phyloP scores from a whole-genome alignment of 192 early-diverging fungal genomes.

The Radiomyces spectabilis region DNA sequence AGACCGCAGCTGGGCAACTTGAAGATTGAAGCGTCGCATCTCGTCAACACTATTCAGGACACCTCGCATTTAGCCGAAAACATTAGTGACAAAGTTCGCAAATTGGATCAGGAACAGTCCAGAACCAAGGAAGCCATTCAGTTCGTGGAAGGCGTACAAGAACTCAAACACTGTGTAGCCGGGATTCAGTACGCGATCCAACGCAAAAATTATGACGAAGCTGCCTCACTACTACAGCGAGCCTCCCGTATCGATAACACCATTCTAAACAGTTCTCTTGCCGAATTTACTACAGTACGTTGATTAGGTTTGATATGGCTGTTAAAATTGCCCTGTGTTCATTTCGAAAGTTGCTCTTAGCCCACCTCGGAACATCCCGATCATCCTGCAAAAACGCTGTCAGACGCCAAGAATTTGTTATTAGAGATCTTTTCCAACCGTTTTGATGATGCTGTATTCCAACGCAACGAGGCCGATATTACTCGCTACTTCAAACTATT shows the following conservation, averaged over 20 bases:
- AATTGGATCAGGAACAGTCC: slow-evolving; percentile 72
- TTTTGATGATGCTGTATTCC: slow-evolving; percentile 75
- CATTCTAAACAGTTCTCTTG: slow-evolving; percentile 55
- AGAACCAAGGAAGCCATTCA: slow-evolving; percentile 61
- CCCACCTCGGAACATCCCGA: slow-evolving; percentile 48
- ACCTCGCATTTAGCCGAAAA: slow-evolving; percentile 70
- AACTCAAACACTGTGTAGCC: slow-evolving; percentile 62
- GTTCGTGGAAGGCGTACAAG: slow-evolving; percentile 69
- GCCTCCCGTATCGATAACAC: slow-evolving; percentile 49
- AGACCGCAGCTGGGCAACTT: slow-evolving; percentile 49
- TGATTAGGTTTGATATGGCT: not conserved
- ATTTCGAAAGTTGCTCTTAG: slow-evolving; percentile 16
- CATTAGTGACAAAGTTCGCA: slow-evolving; percentile 80
- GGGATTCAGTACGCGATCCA: slow-evolving; percentile 57
- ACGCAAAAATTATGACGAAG: slow-evolving; percentile 57
- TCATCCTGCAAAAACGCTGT: slow-evolving; percentile 45
- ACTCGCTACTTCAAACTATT: slow-evolving; percentile 87
- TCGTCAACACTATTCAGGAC: slow-evolving; percentile 48
- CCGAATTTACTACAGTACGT: slow-evolving; percentile 46
- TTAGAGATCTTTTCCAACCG: slow-evolving; percentile 63
- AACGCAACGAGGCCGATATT: slow-evolving; percentile 65
- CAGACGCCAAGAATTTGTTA: slow-evolving; percentile 53
- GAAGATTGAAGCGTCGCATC: slow-evolving; percentile 34
- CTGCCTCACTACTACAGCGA: slow-evolving; percentile 55
- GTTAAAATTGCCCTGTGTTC: not conserved